Evolutionary conservation across 108 stramenopile species (phyloP), one percentile per base, ranked within the genome.

Genomic region (Stephanodiscus minutulus): DNA sequence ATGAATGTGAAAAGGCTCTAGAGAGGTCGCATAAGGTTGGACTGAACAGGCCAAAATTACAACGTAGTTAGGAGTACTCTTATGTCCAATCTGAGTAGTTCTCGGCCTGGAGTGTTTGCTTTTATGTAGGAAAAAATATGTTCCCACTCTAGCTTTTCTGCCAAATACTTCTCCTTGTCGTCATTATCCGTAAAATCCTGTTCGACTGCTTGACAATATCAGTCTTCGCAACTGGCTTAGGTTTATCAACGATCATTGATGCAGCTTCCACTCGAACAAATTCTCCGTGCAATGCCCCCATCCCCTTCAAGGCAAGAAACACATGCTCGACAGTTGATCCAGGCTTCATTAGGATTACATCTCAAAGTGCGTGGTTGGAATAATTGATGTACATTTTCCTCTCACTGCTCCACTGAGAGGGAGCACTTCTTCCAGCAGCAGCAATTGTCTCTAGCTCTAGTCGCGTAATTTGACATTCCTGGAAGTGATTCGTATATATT

Each of bases 251-350:
- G 21, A 88, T 74, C 18, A 66, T 48, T 6, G 74, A 79, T 2
- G 81, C 76, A 22, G 79, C 91, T 73, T 96, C 95, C 7, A 92
- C 95, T 47, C 95, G 61, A 3, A 96, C 89, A 71, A 92, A 96
- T 65, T 92, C 91, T 10, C 94, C 94, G 24, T 91, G 70, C 18
- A 96, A 31, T 27, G 85, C 89, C 9, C 90, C 90, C 12, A 83
- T 52, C 12, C 64, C 64, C 67, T 96, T 96, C 53, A 96, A 63
- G 11, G 57, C 64, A 1, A 37, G 47, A 25, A 90, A 96, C 1
- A 87, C 86, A 78, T 96, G 91, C 37, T 91, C 86, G 1, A 96
- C 92, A 17, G 91, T 96, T 13, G 91, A 93, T 15, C 95, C 89
- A 11, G 89, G 89, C 59, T 92, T 96, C 89, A 96, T 89, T 11